Conservation (phyloP, 345 rosid species). For the Dovyalis caffra region DNA sequence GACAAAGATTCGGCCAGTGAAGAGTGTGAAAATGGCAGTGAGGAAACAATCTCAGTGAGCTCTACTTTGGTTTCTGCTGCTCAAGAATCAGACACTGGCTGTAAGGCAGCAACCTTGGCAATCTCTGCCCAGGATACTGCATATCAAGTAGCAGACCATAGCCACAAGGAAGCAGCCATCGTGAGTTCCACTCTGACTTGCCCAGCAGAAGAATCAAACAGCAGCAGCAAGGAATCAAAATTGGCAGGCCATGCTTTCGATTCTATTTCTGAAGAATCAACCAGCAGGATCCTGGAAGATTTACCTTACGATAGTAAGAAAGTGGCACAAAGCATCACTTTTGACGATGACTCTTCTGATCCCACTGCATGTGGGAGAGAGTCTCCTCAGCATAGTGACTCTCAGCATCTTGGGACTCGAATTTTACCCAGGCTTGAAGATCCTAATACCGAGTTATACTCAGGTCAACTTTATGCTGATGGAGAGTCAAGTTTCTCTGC, state of each 20-base stretch:
- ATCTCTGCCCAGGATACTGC: background rate
- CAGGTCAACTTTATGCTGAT: conserved; percentile 24
- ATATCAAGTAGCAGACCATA: background rate
- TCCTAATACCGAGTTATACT: conserved; percentile 19
- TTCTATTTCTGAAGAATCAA: background rate
- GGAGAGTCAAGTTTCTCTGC: conserved; percentile 83
- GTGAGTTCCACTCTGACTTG: background rate
- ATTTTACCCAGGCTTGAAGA: conserved; percentile 23
- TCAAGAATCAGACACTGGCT: conserved; percentile 9
- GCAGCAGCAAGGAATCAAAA: conserved; percentile 7
- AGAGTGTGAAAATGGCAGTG: conserved; percentile 10
- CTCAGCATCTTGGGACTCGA: conserved; percentile 16
- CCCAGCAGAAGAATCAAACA: conserved; percentile 7
- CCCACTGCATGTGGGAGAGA: conserved; percentile 16
- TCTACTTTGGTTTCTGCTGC: conserved; percentile 14
- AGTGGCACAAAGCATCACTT: conserved; percentile 36
- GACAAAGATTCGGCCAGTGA: conserved; percentile 13
- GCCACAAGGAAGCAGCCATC: background rate
- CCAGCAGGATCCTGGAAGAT: conserved; percentile 8
- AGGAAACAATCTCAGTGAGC: conserved; percentile 11
- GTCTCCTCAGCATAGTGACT: conserved; percentile 18
- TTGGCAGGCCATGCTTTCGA: background rate
- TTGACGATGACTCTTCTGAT: conserved; percentile 28
- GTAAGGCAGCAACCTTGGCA: conserved; percentile 2
- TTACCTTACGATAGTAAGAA: conserved; percentile 17